These are phyloP conservation scores for Theileria luwenshuni DNA, from an alignment of 169 alveolate species.

Conservation along the genomic window DNA sequence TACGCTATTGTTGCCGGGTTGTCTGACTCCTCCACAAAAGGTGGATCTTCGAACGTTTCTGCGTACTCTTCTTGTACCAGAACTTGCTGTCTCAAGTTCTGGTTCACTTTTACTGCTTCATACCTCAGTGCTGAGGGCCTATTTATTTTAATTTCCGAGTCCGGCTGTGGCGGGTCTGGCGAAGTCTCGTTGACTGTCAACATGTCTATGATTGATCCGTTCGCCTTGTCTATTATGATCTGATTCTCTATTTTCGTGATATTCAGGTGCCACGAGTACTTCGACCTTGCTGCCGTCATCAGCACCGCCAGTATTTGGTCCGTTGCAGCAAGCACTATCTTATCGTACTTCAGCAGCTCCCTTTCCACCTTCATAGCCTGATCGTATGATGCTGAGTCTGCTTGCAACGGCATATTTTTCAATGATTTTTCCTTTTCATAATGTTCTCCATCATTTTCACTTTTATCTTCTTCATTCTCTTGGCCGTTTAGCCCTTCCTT, in stretches of 20 bases:
- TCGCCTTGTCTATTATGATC: slow-evolving; percentile 86
- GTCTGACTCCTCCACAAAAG: slow-evolving; percentile 77
- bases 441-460: slow-evolving; percentile 34
- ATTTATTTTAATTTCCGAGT: slow-evolving; percentile 84
- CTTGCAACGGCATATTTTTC: slow-evolving; percentile 37
- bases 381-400: slow-evolving; percentile 20
- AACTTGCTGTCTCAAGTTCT: slow-evolving; percentile 84
- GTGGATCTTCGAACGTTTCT: slow-evolving; percentile 71
- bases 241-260: slow-evolving; percentile 84
- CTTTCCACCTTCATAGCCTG: slow-evolving; percentile 39
- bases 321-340: slow-evolving; percentile 83
- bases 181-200: slow-evolving; percentile 89
- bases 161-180: slow-evolving; percentile 89
- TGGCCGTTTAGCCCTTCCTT: slow-evolving; percentile 13
- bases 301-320: slow-evolving; percentile 86
- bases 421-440: slow-evolving; percentile 46
- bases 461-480: neutral
- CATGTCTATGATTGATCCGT: slow-evolving; percentile 89
- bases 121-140: slow-evolving; percentile 86
- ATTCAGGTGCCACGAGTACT: slow-evolving; percentile 88
- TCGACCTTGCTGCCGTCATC: slow-evolving; percentile 88
- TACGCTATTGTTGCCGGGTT: slow-evolving; percentile 81
- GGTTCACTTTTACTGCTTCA: slow-evolving; percentile 88
- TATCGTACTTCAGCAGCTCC: slow-evolving; percentile 50
- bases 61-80: slow-evolving; percentile 71